Evolutionary conservation across 768 basidiomycete species (phyloP).

Genomic region (Russula virescens): DNA sequence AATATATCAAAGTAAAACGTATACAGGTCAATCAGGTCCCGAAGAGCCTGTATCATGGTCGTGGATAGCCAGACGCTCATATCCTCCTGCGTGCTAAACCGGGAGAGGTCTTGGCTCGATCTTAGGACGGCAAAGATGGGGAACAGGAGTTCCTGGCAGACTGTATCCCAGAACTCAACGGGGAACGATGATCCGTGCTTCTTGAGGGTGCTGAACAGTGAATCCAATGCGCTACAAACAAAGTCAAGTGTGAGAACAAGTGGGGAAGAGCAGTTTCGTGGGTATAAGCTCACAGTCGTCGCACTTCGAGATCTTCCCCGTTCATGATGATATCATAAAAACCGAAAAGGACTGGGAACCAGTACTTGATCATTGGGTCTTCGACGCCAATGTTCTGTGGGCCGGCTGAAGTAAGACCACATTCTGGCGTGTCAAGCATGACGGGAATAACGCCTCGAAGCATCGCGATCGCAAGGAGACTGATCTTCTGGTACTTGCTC

Average conservation of each 20-base stretch:
- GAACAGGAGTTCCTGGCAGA: conserved; percentile 94
- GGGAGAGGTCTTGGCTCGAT: conserved; percentile 84
- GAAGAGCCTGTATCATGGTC: conserved; percentile 96
- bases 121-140: conserved; percentile 96
- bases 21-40: conserved; percentile 92
- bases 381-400: conserved; percentile 43
- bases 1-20: conserved; percentile 92
- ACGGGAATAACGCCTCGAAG: conserved; percentile 86
- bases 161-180: conserved; percentile 95
- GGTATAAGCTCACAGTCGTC: conserved; percentile 68
- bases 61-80: conserved; percentile 99
- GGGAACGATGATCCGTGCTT: conserved; percentile 80
- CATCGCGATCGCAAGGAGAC: conserved; percentile 94
- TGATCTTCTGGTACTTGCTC: conserved; percentile 98
- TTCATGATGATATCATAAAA: conserved; percentile 99
- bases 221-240: conserved; percentile 82
- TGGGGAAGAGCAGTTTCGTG: background rate
- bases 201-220: conserved; percentile 90
- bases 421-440: conserved; percentile 82
- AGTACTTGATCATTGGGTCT: conserved; percentile 91
- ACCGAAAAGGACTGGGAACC: conserved; percentile 95
- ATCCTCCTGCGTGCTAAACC: conserved; percentile 95
- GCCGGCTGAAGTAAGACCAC: conserved; percentile 36
- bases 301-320: conserved; percentile 95
- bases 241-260: conserved; percentile 2